Evolutionary conservation across 306 rosid species (phyloP), one percentile per base, ranked within the genome.

Genomic region (Hippophae tibetana): DNA sequence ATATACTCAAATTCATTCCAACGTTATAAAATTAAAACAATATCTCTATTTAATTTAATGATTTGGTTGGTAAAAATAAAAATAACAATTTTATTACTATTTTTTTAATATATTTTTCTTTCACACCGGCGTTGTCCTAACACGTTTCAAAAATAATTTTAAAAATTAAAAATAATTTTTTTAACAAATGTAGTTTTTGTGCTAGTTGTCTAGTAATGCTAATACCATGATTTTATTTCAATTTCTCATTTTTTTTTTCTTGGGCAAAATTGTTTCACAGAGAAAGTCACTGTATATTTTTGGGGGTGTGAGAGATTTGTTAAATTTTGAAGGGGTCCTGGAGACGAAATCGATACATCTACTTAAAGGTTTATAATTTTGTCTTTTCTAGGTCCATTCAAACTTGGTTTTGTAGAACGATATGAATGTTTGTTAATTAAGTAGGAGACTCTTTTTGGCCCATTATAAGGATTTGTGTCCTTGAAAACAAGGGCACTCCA

Each of bases 191-290:
- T 18, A 18, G 23, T 18, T 18, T 18, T 18, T 18, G 23, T 18
- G 23, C 23, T 18, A 18, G 23, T 18, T 18, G 1, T 18, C 23
- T 18, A 18, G 23, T 18, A 1, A 18, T 18, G 23, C 23, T 1
- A 18, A 18, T 18, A 18, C 23, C 23, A 18, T 18, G 23, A 18
- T 18, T 18, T 18, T 18, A 18, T 18, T 18, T 18, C 23, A 18
- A 18, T 73, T 77, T 73, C 66, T 72, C 55, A 71, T 60, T 69
- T 18, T 18, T 18, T 18, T 18, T 18, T 18, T 1, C 23, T 18
- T 18, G 77, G 59, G 74, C 73, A 68, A 54, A 89, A 84, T 82
- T 87, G 94, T 82, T 77, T 79, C 82, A 68, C 69, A 57, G 61
- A 52, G 80, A 78, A 78, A 82, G 85, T 63, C 69, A 80, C 60